These are phyloP conservation scores for Ophiostoma quercus DNA, from an alignment of 2,329 filamentous ascomycete genomes.

Conservation along the genomic window DNA sequence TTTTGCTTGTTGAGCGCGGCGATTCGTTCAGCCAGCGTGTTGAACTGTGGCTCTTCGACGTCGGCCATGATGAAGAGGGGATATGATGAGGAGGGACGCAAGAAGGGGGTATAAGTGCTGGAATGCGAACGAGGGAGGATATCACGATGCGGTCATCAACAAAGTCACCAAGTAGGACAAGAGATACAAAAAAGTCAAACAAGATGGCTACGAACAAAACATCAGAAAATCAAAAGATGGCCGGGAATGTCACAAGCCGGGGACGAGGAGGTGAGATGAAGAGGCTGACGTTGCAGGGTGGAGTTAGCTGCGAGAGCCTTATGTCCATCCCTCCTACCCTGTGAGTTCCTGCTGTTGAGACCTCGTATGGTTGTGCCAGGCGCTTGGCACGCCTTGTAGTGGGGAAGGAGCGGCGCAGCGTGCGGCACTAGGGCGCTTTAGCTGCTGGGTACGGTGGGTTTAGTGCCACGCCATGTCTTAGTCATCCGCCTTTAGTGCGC, in stretches of 20 bases:
- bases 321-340: not conserved
- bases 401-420: not conserved
- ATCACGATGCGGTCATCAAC: not conserved
- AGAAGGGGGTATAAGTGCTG: not conserved
- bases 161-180: not conserved
- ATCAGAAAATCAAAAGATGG: not conserved
- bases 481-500: constrained; percentile 1
- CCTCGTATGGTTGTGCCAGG: not conserved
- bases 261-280: constrained; percentile 1
- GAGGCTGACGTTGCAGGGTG: constrained; percentile 9
- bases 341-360: not conserved
- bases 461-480: not conserved
- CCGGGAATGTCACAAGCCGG: not conserved
- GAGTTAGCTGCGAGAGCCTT: constrained; percentile 5
- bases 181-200: not conserved
- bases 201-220: not conserved
- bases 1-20: constrained; percentile 59
- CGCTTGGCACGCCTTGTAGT: constrained; percentile 12
- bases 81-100: not conserved
- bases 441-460: constrained; percentile 3
- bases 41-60: constrained; percentile 57
- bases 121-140: not conserved
- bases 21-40: constrained; percentile 56
- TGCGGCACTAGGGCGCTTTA: not conserved
- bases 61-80: constrained; percentile 47